Evolutionary conservation across 1,284 basidiomycete genomes (phyloP).

Genomic region (Trichosporon sp.): DNA sequence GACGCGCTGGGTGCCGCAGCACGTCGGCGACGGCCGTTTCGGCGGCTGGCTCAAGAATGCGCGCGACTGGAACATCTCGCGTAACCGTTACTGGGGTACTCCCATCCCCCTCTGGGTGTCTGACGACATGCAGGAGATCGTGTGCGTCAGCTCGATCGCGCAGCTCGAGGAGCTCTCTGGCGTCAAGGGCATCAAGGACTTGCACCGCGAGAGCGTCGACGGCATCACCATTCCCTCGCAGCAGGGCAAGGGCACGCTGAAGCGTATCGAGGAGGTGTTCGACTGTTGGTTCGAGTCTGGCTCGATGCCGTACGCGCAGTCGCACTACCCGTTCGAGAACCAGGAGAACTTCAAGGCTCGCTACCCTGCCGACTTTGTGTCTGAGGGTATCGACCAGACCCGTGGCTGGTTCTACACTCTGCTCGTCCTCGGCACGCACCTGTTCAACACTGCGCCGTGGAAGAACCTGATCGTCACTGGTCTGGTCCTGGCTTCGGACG

Average conservation of each 20-base stretch:
- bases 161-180: slow-evolving; percentile 87
- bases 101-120: slow-evolving; percentile 96
- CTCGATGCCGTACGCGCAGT: slow-evolving; percentile 98
- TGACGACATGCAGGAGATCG: slow-evolving; percentile 87
- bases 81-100: slow-evolving; percentile 99
- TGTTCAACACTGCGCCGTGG: slow-evolving; percentile 93
- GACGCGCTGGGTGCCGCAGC: slow-evolving; percentile 92
- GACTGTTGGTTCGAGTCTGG: slow-evolving; percentile 99
- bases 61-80: slow-evolving; percentile 97
- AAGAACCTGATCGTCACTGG: slow-evolving; percentile 97
- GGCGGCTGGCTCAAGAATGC: slow-evolving; percentile 97
- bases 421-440: slow-evolving; percentile 87
- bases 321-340: slow-evolving; percentile 97
- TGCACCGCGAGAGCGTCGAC: slow-evolving; percentile 93
- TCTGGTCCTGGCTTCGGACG: slow-evolving; percentile 93
- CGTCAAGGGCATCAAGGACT: slow-evolving; percentile 75
- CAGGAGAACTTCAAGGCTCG: slow-evolving; percentile 63
- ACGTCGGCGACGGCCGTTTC: slow-evolving; percentile 86
- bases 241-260: slow-evolving; percentile 81
- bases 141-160: slow-evolving; percentile 80
- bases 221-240: slow-evolving; percentile 93
- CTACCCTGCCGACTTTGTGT: slow-evolving; percentile 97
- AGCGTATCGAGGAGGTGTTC: slow-evolving; percentile 92
- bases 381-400: slow-evolving; percentile 93
- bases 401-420: slow-evolving; percentile 99